Evolutionary conservation across 2,329 filamentous ascomycete genomes (phyloP), one percentile per base, ranked within the genome.

Genomic region (Cladosporium sp.): DNA sequence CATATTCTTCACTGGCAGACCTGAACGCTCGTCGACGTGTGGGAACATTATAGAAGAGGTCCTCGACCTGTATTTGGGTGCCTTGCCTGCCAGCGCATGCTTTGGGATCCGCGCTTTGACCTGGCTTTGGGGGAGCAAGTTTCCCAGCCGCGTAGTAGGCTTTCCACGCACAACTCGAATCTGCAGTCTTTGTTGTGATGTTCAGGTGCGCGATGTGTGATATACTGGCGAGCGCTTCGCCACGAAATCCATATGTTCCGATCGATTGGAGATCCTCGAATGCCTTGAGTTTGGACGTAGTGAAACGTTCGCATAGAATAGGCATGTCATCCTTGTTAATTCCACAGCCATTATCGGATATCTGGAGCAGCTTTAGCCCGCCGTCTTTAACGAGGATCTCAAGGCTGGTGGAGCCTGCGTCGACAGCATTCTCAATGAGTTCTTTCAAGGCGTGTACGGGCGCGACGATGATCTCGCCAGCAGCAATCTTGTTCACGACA

Each of bases 401-500:
- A 39, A 98, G 73, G 2, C 85, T 83, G 0, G 93, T 97, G 3
- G 93, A 88, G 4, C 93, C 92, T n/a, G 94, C 93, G 70, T 98
- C 94, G 13, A 98, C 90, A 3, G 93, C 86, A 62, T 98, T 98
- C 67, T 98, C 93, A 11, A 98, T 90, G 43, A 98, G 75, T 67
- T 98, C 93, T 69, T 98, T 98, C 51, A 98, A 71, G 3, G 94
- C 93, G 68, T 98, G 89, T 22, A 96, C 90, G 0, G 93, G 94
- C 2, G 93, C 92, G 42, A 98, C 90, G 53, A 98, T 98, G 61
- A 98, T 98, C 69, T 98, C 93, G 16, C 93, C 93, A 0, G 93
- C 93, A 1, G 93, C 93, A 59, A 98, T 98, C 69, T 97, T 98
- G 75, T 97, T 98, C 57, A 98, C 87, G 18, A 98, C 93, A 72